Evolutionary conservation across 2,329 filamentous ascomycete species (phyloP).

Genomic region (Ophiosphaerella herpotricha): DNA sequence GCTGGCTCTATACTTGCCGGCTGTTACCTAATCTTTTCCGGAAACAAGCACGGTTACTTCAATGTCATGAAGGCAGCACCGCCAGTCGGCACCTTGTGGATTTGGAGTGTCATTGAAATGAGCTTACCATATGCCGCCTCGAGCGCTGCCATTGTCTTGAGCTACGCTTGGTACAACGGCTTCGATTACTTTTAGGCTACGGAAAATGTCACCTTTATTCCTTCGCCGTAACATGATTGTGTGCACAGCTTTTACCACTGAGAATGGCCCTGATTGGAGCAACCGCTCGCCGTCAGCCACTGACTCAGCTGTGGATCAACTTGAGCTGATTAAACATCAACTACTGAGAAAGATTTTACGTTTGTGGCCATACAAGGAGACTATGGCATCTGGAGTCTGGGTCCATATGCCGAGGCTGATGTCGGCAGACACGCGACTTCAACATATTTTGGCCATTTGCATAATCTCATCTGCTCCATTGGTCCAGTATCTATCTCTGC

Average conservation of each 20-base stretch:
- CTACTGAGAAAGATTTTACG: too few species aligned
- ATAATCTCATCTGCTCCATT: too few species aligned
- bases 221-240: not conserved
- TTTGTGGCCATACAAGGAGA: too few species aligned
- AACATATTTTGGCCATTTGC: too few species aligned
- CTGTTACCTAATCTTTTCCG: conserved; percentile 79
- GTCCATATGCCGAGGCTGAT: too few species aligned
- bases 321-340: too few species aligned
- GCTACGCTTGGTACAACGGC: conserved; percentile 60
- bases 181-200: conserved; percentile 52
- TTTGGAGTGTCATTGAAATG: conserved; percentile 91
- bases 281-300: too few species aligned
- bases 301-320: too few species aligned
- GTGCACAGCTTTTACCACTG: too few species aligned
- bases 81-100: conserved; percentile 86
- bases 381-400: too few species aligned
- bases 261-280: too few species aligned
- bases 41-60: conserved; percentile 80
- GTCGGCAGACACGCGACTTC: too few species aligned
- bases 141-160: conserved; percentile 57
- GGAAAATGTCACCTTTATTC: not conserved
- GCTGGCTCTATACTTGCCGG: conserved; percentile 65
- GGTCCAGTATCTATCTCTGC: not conserved
- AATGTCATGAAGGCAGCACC: conserved; percentile 91
- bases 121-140: conserved; percentile 67